A percentile compares a stretch with the other conserved stretches of the same genome.
Evolutionary conservation across 345 rosid species (phyloP).

Genomic region (Syzygium jambos): DNA sequence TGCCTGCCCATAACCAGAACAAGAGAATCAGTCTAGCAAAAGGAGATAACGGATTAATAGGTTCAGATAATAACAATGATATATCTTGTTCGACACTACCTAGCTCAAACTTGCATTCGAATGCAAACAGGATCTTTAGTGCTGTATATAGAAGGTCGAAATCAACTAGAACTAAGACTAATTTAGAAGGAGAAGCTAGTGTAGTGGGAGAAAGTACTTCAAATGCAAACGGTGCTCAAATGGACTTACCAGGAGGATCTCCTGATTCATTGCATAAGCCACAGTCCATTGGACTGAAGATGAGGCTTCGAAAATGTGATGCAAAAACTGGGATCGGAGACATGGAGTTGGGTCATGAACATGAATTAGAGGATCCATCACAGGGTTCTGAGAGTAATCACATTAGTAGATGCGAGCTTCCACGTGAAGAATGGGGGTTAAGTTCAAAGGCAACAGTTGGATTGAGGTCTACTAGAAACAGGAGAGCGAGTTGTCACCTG

Average conservation of each 20-base stretch:
- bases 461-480: constrained; percentile 72
- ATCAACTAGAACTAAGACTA: constrained; percentile 35
- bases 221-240: constrained; percentile 19
- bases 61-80: constrained; percentile 6
- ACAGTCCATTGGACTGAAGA: constrained; percentile 24
- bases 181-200: constrained; percentile 13
- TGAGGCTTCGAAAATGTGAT: constrained; percentile 9
- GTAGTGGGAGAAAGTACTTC: constrained; percentile 34
- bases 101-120: constrained; percentile 19
- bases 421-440: constrained; percentile 53
- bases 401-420: constrained; percentile 30
- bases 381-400: neutral
- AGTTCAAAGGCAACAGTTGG: constrained; percentile 59
- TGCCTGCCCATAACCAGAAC: neutral
- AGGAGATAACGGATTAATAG: constrained; percentile 17
- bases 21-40: constrained; percentile 17
- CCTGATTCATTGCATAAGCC: constrained; percentile 23
- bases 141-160: constrained; percentile 79
- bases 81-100: constrained; percentile 14
- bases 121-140: constrained; percentile 56
- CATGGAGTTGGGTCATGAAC: constrained; percentile 16
- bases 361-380: constrained; percentile 22
- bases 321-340: constrained; percentile 11
- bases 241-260: constrained; percentile 26
- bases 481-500: constrained; percentile 53